These are phyloP conservation scores for Phycomyces nitens DNA, from an alignment of 192 early-diverging fungal species.

Conservation along the genomic window DNA sequence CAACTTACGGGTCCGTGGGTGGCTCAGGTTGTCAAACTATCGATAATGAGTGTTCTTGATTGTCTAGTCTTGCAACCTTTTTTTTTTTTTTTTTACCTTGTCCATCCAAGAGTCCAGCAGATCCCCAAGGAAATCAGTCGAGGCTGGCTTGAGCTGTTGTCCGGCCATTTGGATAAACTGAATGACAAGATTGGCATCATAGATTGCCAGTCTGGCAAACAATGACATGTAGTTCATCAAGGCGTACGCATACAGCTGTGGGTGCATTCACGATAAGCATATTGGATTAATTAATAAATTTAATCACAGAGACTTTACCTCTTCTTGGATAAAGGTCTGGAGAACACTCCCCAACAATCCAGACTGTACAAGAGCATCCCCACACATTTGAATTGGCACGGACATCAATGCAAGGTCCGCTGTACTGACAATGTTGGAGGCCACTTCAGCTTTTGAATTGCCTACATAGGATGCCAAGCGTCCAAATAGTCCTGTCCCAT, in stretches of 20 bases:
- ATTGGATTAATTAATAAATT: neutral
- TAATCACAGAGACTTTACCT: constrained; percentile 29
- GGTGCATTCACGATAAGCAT: neutral
- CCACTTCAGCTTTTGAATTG: constrained; percentile 48
- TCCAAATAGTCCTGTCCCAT: neutral
- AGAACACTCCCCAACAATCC: constrained; percentile 56
- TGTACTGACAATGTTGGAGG: constrained; percentile 54
- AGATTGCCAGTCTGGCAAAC: constrained; percentile 59
- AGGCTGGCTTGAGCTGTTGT: constrained; percentile 39
- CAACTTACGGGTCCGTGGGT: constrained; percentile 64
- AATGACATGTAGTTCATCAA: constrained; percentile 61
- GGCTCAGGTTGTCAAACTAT: constrained; percentile 75
- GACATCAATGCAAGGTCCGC: constrained; percentile 56
- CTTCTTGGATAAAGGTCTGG: constrained; percentile 48
- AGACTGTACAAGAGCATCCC: constrained; percentile 52
- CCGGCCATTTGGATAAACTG: constrained; percentile 43
- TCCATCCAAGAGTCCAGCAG: constrained; percentile 64
- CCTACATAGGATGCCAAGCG: constrained; percentile 10
- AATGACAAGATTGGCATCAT: constrained; percentile 53
- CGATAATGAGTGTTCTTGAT: neutral
- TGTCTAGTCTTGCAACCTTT: neutral
- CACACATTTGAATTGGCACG: constrained; percentile 40
- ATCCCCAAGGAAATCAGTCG: constrained; percentile 41
- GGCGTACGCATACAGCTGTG: constrained; percentile 51
- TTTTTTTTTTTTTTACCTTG: constrained; percentile 42